Evolutionary conservation across 805 yeast species (phyloP), one percentile per base, ranked within the genome.

Genomic region (Yamadazyma takamatsuzukensis): DNA sequence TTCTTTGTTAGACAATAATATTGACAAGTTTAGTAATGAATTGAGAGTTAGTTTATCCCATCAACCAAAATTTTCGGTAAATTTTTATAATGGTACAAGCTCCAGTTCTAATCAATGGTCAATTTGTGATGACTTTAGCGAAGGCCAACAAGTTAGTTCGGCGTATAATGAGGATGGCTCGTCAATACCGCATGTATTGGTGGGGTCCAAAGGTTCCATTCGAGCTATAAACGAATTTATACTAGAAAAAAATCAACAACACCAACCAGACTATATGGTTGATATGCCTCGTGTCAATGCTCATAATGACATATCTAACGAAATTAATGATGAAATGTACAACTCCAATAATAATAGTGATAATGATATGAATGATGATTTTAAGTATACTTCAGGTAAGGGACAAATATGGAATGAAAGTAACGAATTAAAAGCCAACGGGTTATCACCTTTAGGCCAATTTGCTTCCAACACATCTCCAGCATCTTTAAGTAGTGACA

Each of bases 111-210:
- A 80, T 51, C 83, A 78, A 46, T 81, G 89, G 89, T 78, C 84
- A 1, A 78, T 82, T 16, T 83, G 90, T 56, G 90, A 82, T 37
- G 94, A 84, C 56, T 84, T 84, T 44, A 78, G 86, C 37, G 93
- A 83, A 47, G 89, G 85, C 10, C 87, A 81, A 48, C 90, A 83
- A 51, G 93, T 84, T 5, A 76, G 76, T 34, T 72, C 70, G 37
- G 90, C 93, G 0, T 76, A 64, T 49, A 68, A 70, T 12, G 74
- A 70, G 18, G 59, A 54, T 4, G 84, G 85, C 2, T 65, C 76
- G 3, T 70, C 72, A 14, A 64, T 77, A 10, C 88, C 89, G 1
- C 93, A 83, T 55, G 74, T 80, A 2, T 56, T 83, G 24, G 78
- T 75, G 15, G 93, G 90, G 1, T 53, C 59, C 7, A 64, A 56